Evolutionary conservation across 306 rosid genomes (phyloP), one percentile per base, ranked within the genome.

Genomic region (Ziziphus jujuba): DNA sequence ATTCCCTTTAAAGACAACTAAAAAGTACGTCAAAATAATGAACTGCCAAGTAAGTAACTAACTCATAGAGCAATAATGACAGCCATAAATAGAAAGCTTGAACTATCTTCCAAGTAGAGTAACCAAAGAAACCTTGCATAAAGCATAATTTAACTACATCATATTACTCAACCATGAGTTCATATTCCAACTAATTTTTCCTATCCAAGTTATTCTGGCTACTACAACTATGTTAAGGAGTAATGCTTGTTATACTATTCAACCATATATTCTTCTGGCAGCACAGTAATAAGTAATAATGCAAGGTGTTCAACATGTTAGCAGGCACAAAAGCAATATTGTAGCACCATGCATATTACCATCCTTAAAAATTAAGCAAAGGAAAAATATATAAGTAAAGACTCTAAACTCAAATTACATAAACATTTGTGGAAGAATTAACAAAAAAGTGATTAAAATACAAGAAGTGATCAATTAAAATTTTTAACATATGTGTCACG

Each of bases 1-100:
- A 57, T 33, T 50, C 57, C 53, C 11, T 43, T 65, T 12, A 23
- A 58, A 56, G 76, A 64, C 64, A 65, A 56, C 21, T 20, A 50
- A 36, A 74, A 48, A 69, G 45, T 12, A 56, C 36, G 70, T 57
- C 28, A 20, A 63, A 63, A 38, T 28, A 49, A 72, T 19, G 43
- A 14, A 33, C 43, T 69, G 55, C 65, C 50, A 59, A 38, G 14
- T 23, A 19, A 67, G 14, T 23, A 19, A 63, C 35, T 49, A 70
- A 74, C 49, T 72, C 50, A 72, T 33, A 20, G 9, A 0, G 12
- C 58, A 21, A 57, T 11, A 20, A 40, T 7, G 44, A 57, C 17
- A 2, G 13, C 20, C 28, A 56, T 40, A 68, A 45, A 45, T 28
- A 14, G 20, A 14, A 7, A 3, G 69, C 54, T 76, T 62, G 71